Conservation (phyloP, 805 yeast species). For the Saccharomycopsis oosterbeekiorum region DNA sequence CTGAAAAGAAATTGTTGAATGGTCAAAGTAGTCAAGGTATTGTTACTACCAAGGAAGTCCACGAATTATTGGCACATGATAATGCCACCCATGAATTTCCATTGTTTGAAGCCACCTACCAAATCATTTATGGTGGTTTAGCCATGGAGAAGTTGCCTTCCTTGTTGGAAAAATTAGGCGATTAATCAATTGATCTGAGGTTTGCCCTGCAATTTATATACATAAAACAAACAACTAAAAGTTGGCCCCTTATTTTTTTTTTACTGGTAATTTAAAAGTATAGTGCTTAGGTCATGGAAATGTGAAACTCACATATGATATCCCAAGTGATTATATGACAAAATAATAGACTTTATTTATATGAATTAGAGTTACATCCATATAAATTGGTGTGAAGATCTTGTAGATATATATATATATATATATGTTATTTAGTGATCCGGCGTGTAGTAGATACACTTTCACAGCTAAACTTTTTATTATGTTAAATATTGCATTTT, state of each 20-base stretch:
- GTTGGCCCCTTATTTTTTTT: neutral
- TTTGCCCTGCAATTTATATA: no score
- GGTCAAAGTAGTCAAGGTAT: slow-evolving; percentile 98
- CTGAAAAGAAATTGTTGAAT: slow-evolving; percentile 78
- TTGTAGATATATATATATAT: no score
- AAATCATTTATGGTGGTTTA: slow-evolving; percentile 66
- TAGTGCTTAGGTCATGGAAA: no score
- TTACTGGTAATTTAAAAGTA: neutral
- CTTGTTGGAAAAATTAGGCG: slow-evolving; percentile 40
- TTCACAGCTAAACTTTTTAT: no score
- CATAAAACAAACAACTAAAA: neutral
- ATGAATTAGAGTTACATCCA: no score
- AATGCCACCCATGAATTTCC: slow-evolving; percentile 57
- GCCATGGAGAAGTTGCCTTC: slow-evolving; percentile 68
- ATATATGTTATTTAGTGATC: no score
- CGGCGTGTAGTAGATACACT: no score
- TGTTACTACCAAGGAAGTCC: slow-evolving; percentile 83
- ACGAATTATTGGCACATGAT: slow-evolving; percentile 54
- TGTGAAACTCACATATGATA: no score
- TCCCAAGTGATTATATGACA: no score
- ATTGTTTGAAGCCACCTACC: slow-evolving; percentile 54
- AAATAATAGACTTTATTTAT: no score
- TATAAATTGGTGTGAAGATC: no score
- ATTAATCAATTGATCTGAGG: neutral
- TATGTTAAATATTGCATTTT: no score